Conservation (phyloP, 2,329 filamentous ascomycete species). For the Rosellinia necatrix region DNA sequence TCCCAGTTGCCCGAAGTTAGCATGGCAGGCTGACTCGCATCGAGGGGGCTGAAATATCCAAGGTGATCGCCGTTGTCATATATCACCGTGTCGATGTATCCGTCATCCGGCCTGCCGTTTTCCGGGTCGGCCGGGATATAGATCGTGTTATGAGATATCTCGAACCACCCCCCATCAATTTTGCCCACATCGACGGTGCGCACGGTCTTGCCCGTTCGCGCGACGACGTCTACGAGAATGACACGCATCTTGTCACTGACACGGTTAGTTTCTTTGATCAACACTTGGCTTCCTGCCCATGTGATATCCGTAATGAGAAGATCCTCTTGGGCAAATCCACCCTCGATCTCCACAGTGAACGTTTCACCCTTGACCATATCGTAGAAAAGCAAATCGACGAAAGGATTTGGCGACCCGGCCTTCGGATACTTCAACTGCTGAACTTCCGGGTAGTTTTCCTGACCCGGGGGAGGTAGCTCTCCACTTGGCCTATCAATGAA, state of each 20-base stretch:
- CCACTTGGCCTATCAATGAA: constrained; percentile 88
- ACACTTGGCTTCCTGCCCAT: constrained; percentile 83
- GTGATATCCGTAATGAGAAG: constrained; percentile 90
- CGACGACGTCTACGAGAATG: constrained; percentile 78
- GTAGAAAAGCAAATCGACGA: constrained; percentile 87
- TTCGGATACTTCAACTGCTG: constrained; percentile 97
- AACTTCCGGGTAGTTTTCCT: constrained; percentile 90
- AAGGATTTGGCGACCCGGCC: constrained; percentile 89
- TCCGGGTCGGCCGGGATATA: constrained; percentile 83
- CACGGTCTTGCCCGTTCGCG: constrained; percentile 76
- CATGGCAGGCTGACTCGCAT: constrained; percentile 79
- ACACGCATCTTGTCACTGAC: constrained; percentile 91
- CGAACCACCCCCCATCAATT: constrained; percentile 97
- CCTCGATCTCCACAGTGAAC: constrained; percentile 78
- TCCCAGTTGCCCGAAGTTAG: constrained; percentile 92
- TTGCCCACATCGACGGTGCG: constrained; percentile 77
- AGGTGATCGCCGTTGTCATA: constrained; percentile 87
- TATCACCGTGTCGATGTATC: constrained; percentile 91
- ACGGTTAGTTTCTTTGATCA: constrained; percentile 91
- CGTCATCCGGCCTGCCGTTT: constrained; percentile 78
- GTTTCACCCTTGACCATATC: constrained; percentile 77
- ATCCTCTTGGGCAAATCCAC: constrained; percentile 79
- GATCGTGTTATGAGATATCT: constrained; percentile 83
- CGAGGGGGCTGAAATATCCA: constrained; percentile 88
- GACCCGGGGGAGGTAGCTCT: constrained; percentile 65